These are phyloP conservation scores for Candida maris DNA, from an alignment of 805 yeast species.

Conservation along the genomic window DNA sequence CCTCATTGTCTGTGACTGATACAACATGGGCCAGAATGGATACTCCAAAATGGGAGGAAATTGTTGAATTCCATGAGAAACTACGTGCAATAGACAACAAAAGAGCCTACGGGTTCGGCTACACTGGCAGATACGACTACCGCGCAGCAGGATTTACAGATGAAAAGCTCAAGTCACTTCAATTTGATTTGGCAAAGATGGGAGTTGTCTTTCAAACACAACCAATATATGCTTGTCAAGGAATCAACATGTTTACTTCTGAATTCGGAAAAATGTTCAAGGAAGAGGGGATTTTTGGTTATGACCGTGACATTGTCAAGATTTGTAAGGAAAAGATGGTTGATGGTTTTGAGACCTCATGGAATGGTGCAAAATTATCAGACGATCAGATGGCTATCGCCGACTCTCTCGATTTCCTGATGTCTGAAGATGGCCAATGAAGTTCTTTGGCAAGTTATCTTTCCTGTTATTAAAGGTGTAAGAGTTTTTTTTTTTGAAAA, in stretches of 20 bases:
- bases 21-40: conserved; percentile 63
- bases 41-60: conserved; percentile 54
- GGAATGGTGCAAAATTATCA: conserved; percentile 22
- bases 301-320: conserved; percentile 17
- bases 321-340: conserved; percentile 9
- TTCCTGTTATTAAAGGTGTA: conserved; percentile 5
- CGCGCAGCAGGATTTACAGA: conserved; percentile 50
- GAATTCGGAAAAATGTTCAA: conserved; percentile 48
- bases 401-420: conserved; percentile 14
- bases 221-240: conserved; percentile 54
- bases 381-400: conserved; percentile 20
- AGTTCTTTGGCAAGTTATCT: no score
- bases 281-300: conserved; percentile 52
- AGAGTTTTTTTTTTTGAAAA: no score
- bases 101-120: conserved; percentile 55
- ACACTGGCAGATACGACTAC: conserved; percentile 63
- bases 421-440: no score
- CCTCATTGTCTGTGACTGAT: conserved; percentile 56
- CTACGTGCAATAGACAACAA: conserved; percentile 48
- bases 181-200: conserved; percentile 51
- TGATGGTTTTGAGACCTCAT: conserved; percentile 21
- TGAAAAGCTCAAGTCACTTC: conserved; percentile 43
- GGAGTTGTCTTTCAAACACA: conserved; percentile 52
- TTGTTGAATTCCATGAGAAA: conserved; percentile 42
- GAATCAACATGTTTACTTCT: conserved; percentile 49